Evolutionary conservation across 352 stramenopile species (phyloP), one percentile per base, ranked within the genome.

Genomic region (Blastocystis sp.): DNA sequence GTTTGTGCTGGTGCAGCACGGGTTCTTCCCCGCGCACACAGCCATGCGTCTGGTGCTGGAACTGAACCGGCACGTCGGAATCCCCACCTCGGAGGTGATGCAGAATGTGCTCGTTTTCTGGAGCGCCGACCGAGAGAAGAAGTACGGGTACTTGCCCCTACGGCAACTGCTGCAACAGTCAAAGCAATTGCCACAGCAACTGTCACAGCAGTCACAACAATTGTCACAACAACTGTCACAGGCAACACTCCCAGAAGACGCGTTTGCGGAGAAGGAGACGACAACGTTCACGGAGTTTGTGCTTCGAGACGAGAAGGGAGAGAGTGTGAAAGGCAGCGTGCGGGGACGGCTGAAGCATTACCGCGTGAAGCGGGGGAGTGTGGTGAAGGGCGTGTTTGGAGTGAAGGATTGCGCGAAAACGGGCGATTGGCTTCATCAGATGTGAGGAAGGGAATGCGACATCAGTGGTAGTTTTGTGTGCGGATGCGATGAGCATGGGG

Each of bases 101-200:
- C 21, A 43, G 40, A 43, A 79, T 34, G 69, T 79, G 40, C 63
- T 48, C 60, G 69, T 79, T 62, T 79, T 79, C 69, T 79, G 69
- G 69, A 60, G 42, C 57, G 34, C 43, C 43, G 69, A 64, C 1
- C 34, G 38, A 4, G 69, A 64, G 43, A 62, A 63, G 42, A 62
- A 63, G 14, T 79, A 43, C 17, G 69, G 69, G 9, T 79, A 64
- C 40, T 10, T 79, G 45, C 34, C 69, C 1, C 38, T 79, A 10
- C 34, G 40, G 1, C 43, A 62, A 34, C 69, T 79, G 4, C 24
- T 45, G 66, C 28, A 34, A 0, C 28, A 34, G 28, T 34, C n/a
- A n/a, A n/a, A 34, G 28, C 28, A 34, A 34, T 0, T 34, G 28
- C 0, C 28, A 34, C 28, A 34, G 28, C 28, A 34, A 34, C 28